Conservation (phyloP, 2,329 filamentous ascomycete genomes). For the Thelonectria rubi region DNA sequence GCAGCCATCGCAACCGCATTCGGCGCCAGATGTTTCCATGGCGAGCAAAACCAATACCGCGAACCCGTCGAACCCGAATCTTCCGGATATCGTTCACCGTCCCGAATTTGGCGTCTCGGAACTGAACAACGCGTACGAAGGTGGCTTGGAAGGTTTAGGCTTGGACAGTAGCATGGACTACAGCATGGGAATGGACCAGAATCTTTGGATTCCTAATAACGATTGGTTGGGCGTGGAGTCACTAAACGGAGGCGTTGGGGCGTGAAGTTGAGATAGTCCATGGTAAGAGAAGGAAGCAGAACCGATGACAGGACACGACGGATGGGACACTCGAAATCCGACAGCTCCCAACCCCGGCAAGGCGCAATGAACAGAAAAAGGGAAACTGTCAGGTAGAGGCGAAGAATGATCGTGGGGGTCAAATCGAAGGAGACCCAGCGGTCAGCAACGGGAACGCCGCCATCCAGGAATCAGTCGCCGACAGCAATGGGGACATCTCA, state of each 20-base stretch:
- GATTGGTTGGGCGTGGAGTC: conserved; percentile 48
- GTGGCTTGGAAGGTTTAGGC: conserved; percentile 57
- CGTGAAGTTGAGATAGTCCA: conserved; percentile 26
- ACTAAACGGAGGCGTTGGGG: conserved; percentile 44
- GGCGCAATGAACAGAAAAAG: not conserved
- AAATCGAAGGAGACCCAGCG: not conserved
- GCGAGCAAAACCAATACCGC: conserved; percentile 23
- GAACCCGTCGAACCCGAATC: conserved; percentile 16
- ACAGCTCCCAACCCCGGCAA: not conserved
- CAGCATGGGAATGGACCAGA: conserved; percentile 53
- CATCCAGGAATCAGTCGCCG: not conserved
- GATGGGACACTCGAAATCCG: not conserved
- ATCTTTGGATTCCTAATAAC: conserved; percentile 47
- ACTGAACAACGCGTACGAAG: conserved; percentile 61
- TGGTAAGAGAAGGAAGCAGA: conserved; percentile 2
- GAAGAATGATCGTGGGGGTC: not conserved
- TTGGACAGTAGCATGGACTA: conserved; percentile 55
- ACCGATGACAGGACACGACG: not conserved
- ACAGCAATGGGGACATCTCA: not conserved
- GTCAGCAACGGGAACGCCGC: not conserved
- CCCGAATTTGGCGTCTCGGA: conserved; percentile 50
- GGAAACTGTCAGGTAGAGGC: not conserved
- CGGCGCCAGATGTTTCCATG: conserved; percentile 27
- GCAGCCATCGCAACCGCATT: conserved; percentile 1
- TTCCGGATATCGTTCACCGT: conserved; percentile 34